Base-by-base conservation (phyloP, 2,329 filamentous ascomycete species). In the Apiospora malaysiana region DNA sequence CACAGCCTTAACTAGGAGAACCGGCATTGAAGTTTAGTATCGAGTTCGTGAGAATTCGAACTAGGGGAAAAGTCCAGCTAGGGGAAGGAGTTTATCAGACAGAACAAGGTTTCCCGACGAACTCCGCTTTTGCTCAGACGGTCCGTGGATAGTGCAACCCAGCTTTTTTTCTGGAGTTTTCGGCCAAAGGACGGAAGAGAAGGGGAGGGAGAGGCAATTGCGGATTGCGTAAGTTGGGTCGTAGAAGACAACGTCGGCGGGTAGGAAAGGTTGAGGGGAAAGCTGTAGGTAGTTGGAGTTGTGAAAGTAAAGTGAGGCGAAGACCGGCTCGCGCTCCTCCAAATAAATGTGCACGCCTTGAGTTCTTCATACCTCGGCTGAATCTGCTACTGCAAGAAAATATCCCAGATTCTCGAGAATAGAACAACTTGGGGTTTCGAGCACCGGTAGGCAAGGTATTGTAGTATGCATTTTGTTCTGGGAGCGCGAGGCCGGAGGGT, bases 121-220 rank as follows among this genome's bases (percentile, higher is more conserved):
- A 40, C 65, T 67, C 65, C 65, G 65, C 65, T 67, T 67, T 67
- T 67, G 65, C 40, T 43, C 65, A 46, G 65, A n/a, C 65, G n/a
- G 65, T 67, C 42, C 43, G 65, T 67, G 65, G 27, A 63, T n/a
- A 40, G 32, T 18, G 18, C 27, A 59, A 16, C 27, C 51, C 27
- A n/a, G 43, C 32, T n/a, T 14, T 32, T 59, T 37, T 37, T 37
- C 32, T 47, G 16, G 43, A 37, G n/a, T 4, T 63, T 21, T 18
- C 6, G 56, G 40, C 21, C 32, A 32, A 32, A 32, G 4, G 3
- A 63, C 3, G 27, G 25, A 21, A 63, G 27, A n/a, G 9, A n/a
- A 9, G 18, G 51, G n/a, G 12, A 27, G 51, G n/a, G 25, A 27
- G 56, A 63, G 18, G 32, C 32, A 40, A n/a, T n/a, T 18, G 4